Percentiles rank a stretch among this genome's conserved stretches.
Conservation (phyloP, 306 rosid genomes). For the Leucaena leucocephala region DNA sequence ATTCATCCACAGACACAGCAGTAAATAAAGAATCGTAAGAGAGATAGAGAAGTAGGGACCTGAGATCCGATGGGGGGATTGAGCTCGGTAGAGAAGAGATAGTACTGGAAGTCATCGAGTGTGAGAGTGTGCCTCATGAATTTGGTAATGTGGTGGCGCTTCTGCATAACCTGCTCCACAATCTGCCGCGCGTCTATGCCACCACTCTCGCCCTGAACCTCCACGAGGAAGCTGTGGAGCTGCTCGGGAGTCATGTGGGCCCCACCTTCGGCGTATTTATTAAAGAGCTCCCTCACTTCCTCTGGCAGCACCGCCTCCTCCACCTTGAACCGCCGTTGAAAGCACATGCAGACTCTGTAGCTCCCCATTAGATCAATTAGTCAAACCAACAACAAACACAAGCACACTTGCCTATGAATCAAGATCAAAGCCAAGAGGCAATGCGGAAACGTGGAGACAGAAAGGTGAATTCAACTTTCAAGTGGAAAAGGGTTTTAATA, state of each 20-base stretch:
- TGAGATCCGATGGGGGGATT: conserved; percentile 57
- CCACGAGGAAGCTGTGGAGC: conserved; percentile 47
- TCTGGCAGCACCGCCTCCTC: conserved; percentile 55
- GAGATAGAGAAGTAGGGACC: conserved; percentile 29
- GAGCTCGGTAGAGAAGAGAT: conserved; percentile 55
- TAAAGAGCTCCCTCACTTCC: conserved; percentile 48
- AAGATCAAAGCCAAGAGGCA: background rate
- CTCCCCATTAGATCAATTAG: conserved; percentile 48
- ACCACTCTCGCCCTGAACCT: conserved; percentile 49
- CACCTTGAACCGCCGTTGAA: conserved; percentile 56
- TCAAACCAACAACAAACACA: background rate
- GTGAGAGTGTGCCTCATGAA: conserved; percentile 49
- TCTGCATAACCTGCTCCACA: conserved; percentile 54
- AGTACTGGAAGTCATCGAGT: conserved; percentile 60
- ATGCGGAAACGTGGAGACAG: background rate
- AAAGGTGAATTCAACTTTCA: background rate
- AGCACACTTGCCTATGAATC: background rate
- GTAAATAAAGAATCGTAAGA: background rate
- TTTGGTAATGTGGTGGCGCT: conserved; percentile 56
- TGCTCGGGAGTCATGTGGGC: conserved; percentile 63
- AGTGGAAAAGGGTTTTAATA: background rate
- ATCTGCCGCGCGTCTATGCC: conserved; percentile 36
- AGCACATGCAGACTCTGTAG: conserved; percentile 65
- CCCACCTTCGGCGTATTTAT: conserved; percentile 57
- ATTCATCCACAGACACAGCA: background rate